These are phyloP conservation scores for Martiniozyma abietophila DNA, from an alignment of 805 yeast genomes.

Conservation along the genomic window DNA sequence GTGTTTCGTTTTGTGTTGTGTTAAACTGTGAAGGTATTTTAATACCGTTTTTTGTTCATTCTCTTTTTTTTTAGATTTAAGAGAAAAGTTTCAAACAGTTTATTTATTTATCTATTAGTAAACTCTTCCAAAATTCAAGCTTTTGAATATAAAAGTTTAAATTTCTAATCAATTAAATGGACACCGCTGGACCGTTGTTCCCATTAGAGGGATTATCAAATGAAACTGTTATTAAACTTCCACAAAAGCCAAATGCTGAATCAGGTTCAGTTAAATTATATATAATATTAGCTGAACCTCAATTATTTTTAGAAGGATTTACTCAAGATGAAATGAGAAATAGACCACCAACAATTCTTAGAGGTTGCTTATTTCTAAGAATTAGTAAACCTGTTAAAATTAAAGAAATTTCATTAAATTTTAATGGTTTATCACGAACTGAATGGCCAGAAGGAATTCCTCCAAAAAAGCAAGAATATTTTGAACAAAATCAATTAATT, in stretches of 20 bases:
- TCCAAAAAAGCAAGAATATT: slow-evolving; percentile 62
- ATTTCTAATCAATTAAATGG: too few relatives aligned
- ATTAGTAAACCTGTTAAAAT: slow-evolving; percentile 65
- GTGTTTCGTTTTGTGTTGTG: too few relatives aligned
- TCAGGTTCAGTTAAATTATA: slow-evolving; percentile 62
- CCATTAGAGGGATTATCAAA: slow-evolving; percentile 32
- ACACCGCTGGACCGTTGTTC: slow-evolving; percentile 37
- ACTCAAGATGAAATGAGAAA: slow-evolving; percentile 51
- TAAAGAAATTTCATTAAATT: slow-evolving; percentile 49
- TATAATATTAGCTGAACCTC: slow-evolving; percentile 71
- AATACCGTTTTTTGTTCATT: too few relatives aligned
- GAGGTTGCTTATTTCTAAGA: slow-evolving; percentile 71
- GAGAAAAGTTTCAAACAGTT: background rate
- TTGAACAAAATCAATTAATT: slow-evolving; percentile 57
- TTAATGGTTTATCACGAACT: slow-evolving; percentile 65
- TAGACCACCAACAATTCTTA: slow-evolving; percentile 66
- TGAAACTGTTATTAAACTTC: slow-evolving; percentile 39
- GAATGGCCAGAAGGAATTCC: slow-evolving; percentile 99
- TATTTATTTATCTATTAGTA: background rate
- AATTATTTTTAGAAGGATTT: slow-evolving; percentile 75
- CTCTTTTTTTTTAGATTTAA: too few relatives aligned
- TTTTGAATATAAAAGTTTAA: background rate
- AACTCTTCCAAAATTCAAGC: background rate
- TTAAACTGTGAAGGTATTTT: too few relatives aligned
- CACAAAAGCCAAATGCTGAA: slow-evolving; percentile 47